A percentile compares a stretch with the other conserved stretches of the same genome.
phyloP scores from a whole-genome alignment of 1,284 basidiomycete species.

The Paramarasmius palmivorus region DNA sequence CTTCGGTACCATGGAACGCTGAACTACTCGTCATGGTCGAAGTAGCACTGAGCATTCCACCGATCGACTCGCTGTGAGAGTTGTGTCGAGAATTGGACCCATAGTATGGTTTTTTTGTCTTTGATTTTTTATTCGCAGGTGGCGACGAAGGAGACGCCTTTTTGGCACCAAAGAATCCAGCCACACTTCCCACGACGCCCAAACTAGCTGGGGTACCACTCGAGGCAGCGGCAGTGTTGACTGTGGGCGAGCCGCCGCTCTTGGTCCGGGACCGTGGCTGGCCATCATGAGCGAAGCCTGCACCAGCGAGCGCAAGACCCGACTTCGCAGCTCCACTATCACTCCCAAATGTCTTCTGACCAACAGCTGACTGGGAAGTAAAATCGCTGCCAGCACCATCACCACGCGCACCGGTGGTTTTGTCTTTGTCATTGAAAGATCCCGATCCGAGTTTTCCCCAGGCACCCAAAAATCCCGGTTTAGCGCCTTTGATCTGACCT shows the following conservation, averaged over 20 bases:
- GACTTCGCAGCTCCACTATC: too few relatives aligned
- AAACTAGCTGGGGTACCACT: too few relatives aligned
- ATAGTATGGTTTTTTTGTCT: not conserved
- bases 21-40: not conserved
- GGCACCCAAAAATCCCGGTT: not conserved
- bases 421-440: constrained; percentile 5
- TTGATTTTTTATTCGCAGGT: not conserved
- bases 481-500: not conserved
- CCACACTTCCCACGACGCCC: too few relatives aligned
- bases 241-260: too few relatives aligned
- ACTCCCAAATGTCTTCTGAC: too few relatives aligned
- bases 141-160: not conserved
- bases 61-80: constrained; percentile 1
- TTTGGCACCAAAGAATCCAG: too few relatives aligned
- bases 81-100: not conserved
- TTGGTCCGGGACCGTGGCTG: too few relatives aligned
- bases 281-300: too few relatives aligned
- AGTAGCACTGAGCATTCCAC: constrained; percentile 3
- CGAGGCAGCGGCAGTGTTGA: too few relatives aligned
- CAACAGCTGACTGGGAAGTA: not conserved
- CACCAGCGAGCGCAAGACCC: too few relatives aligned
- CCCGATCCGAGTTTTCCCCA: constrained; percentile 5
- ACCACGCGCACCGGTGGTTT: not conserved
- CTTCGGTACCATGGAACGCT: constrained; percentile 3
- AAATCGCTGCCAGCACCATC: too few relatives aligned